These are phyloP conservation scores for Harrya chromipes DNA, from an alignment of 768 basidiomycete species.

Conservation along the genomic window DNA sequence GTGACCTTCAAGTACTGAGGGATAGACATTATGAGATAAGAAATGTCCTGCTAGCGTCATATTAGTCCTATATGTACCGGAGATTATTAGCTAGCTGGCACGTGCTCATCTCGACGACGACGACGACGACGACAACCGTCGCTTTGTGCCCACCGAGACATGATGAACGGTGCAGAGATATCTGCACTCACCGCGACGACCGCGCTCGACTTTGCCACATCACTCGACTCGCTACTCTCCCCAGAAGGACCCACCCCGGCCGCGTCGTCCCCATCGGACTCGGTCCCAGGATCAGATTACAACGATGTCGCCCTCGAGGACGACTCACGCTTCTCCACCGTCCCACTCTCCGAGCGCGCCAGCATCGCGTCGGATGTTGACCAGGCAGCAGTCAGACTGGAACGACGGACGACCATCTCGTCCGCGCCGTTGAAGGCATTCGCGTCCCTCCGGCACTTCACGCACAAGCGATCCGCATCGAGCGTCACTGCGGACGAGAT, in stretches of 20 bases:
- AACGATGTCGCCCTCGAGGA: slow-evolving; percentile 55
- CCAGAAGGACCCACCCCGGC: slow-evolving; percentile 37
- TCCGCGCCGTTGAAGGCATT: slow-evolving; percentile 18
- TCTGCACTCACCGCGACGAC: slow-evolving; percentile 7
- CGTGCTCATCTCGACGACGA: slow-evolving; percentile 6
- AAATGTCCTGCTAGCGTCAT: neutral
- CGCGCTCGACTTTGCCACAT: slow-evolving; percentile 16
- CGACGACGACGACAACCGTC: neutral
- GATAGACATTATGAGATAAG: slow-evolving; percentile 10
- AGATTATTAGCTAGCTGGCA: neutral
- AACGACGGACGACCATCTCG: slow-evolving; percentile 32
- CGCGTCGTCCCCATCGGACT: slow-evolving; percentile 35
- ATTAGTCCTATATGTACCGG: neutral
- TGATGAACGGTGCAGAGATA: slow-evolving; percentile 18
- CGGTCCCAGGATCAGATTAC: slow-evolving; percentile 57
- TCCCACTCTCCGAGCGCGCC: slow-evolving; percentile 40
- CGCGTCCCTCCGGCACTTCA: slow-evolving; percentile 24
- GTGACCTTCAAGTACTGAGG: slow-evolving; percentile 41
- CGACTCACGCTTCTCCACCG: slow-evolving; percentile 49
- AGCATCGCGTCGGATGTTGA: slow-evolving; percentile 32
- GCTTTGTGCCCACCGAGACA: slow-evolving; percentile 3
- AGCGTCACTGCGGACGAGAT: slow-evolving; percentile 46
- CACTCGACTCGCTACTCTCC: slow-evolving; percentile 50
- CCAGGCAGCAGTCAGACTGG: slow-evolving; percentile 18
- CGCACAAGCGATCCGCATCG: slow-evolving; percentile 65